Evolutionary conservation across 148 eudicot genomes (phyloP).

Genomic region (Chenopodium album): DNA sequence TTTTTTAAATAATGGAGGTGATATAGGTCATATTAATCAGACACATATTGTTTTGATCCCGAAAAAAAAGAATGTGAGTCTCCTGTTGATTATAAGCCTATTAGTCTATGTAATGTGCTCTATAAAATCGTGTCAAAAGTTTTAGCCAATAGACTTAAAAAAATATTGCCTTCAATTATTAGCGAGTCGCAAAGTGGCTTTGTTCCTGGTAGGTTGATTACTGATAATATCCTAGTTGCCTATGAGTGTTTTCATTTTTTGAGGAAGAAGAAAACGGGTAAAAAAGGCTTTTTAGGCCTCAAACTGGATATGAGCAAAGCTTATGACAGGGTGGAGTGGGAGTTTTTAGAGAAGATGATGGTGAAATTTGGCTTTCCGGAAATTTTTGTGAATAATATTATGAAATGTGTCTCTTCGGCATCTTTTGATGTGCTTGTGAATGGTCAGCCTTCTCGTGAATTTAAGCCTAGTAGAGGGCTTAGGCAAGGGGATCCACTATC

Average conservation of each 20-base stretch:
- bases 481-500: no score
- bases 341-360: neutral
- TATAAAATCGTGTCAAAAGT: no score
- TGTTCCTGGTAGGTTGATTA: no score
- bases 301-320: neutral
- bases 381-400: neutral
- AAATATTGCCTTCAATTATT: no score
- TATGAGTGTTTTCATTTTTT: neutral
- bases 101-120: no score
- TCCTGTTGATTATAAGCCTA: no score
- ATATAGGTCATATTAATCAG: no score
- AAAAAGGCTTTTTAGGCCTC: neutral
- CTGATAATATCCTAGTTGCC: neutral
- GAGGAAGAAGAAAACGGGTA: neutral
- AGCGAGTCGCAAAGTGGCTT: no score
- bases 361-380: neutral
- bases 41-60: no score
- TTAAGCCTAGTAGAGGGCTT: neutral
- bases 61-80: no score
- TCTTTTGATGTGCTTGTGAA: neutral
- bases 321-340: neutral
- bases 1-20: no score
- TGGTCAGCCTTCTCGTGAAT: neutral
- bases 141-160: no score
- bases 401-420: neutral